Evolutionary conservation across 371 early-diverging fungal genomes (phyloP).

Genomic region (Mortierella sp.): DNA sequence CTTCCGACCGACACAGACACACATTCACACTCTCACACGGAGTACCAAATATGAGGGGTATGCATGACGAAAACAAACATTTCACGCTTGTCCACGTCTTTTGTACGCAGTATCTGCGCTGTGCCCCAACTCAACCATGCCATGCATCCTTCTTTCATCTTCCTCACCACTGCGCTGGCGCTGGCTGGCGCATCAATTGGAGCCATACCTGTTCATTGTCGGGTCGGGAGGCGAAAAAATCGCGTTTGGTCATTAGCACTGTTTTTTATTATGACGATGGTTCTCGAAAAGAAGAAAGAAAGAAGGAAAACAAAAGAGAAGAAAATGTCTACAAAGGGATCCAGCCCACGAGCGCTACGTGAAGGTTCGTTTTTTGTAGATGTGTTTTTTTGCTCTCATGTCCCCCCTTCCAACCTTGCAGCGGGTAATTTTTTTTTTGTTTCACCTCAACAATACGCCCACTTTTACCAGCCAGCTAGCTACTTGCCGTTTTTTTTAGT

Average conservation of each 20-base stretch:
- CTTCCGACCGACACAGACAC: not conserved
- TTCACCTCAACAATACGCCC: constrained; percentile 2
- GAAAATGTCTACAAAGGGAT: not conserved
- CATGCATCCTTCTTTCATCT: not conserved
- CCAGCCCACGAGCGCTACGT: constrained; percentile 17
- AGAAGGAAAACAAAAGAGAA: not conserved
- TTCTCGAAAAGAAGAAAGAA: not conserved
- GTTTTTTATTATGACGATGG: not conserved
- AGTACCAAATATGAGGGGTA: constrained; percentile 9
- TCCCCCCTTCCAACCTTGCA: not conserved
- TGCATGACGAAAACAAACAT: constrained; percentile 9
- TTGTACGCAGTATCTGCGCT: not conserved
- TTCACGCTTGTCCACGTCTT: not conserved
- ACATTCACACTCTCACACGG: not conserved
- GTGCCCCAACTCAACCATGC: not conserved
- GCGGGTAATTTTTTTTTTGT: not conserved
- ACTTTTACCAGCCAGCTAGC: not conserved
- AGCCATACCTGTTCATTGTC: no score
- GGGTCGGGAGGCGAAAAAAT: no score
- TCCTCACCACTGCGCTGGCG: constrained; percentile 1
- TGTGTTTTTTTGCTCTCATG: constrained; percentile 6
- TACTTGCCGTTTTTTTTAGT: constrained; percentile 14
- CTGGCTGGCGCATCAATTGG: not conserved
- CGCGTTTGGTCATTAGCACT: not conserved
- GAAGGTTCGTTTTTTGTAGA: constrained; percentile 8